Evolutionary conservation across 106 monocot genomes (phyloP), one percentile per base, ranked within the genome.

Genomic region (Acorus gramineus): DNA sequence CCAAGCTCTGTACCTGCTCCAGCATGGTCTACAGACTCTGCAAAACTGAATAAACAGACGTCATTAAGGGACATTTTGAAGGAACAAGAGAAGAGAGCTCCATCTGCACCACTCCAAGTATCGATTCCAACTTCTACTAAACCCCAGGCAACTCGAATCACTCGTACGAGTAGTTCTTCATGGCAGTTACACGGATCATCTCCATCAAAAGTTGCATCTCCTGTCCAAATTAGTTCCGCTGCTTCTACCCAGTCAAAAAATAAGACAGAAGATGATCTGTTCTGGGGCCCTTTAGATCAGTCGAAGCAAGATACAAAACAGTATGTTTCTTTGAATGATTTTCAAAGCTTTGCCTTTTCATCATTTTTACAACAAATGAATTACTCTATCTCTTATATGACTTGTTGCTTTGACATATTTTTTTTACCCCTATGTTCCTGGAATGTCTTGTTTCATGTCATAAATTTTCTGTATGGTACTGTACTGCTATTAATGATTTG

Each of bases 261-360:
- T 10, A 78, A 66, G 74, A 54, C 57, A 6, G 98, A 98, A 66
- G 95, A 96, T 74, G 98, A 98, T 77, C 74, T 91, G 42, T 98
- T 98, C 53, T 98, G 98, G 98, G 98, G 98, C 4, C 85, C 92
- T 61, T 60, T 76, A 43, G 81, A 92, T 69, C 81, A 83, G 61
- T 11, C 76, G 28, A 85, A 86, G 76, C 78, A 76, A 28, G 88
- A 79, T 56, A 44, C 53, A 42, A 88, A 88, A 68, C 73, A 75
- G 83, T 91, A 81, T 49, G 83, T 71, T 28, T 65, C 48, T 11
- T 53, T 3, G 3, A 28, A 5, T 44, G 10, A 43, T 6, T 59
- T 11, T 52, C 42, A 14, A 10, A 9, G 7, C 12, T 8, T 3
- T 14, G 10, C 14, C 2, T 67, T 6, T 52, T 8, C 14, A 9